phyloP scores from a whole-genome alignment of 2,329 filamentous ascomycete species.

The Claviceps pazoutovae region DNA sequence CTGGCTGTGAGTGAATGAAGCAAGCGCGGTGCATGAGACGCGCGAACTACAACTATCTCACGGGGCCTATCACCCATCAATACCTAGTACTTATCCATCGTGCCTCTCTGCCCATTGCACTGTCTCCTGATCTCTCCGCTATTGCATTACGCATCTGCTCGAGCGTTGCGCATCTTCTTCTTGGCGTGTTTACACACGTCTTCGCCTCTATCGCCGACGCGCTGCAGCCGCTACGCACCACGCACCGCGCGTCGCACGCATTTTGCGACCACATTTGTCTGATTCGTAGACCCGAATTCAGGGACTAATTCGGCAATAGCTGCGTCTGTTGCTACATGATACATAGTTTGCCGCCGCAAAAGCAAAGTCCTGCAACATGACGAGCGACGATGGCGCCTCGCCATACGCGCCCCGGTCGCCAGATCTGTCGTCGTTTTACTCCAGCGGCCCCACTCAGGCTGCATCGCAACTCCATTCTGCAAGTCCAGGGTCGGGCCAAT shows the following conservation, averaged over 20 bases:
- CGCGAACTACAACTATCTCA: neutral
- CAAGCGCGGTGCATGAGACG: neutral
- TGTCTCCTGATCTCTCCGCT: neutral
- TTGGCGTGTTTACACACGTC: neutral
- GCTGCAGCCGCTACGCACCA: neutral
- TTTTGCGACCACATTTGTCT: neutral
- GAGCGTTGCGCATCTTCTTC: neutral
- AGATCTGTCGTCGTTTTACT: slow-evolving; percentile 43
- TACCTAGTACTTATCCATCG: neutral
- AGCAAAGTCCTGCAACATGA: slow-evolving; percentile 19
- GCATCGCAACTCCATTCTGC: slow-evolving; percentile 8
- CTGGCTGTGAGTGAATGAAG: neutral
- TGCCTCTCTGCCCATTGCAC: neutral
- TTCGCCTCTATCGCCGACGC: neutral
- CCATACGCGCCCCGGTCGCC: slow-evolving; percentile 44
- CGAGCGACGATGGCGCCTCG: slow-evolving; percentile 28
- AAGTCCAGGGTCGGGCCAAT: slow-evolving; percentile 14
- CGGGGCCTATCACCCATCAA: neutral
- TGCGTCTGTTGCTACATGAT: neutral
- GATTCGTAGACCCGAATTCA: neutral
- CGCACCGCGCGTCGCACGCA: neutral
- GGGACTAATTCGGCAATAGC: neutral
- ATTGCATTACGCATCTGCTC: neutral
- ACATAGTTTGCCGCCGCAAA: neutral
- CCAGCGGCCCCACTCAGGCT: slow-evolving; percentile 18